Conservation (phyloP, 2,329 filamentous ascomycete genomes). For the Botrytis cinerea region DNA sequence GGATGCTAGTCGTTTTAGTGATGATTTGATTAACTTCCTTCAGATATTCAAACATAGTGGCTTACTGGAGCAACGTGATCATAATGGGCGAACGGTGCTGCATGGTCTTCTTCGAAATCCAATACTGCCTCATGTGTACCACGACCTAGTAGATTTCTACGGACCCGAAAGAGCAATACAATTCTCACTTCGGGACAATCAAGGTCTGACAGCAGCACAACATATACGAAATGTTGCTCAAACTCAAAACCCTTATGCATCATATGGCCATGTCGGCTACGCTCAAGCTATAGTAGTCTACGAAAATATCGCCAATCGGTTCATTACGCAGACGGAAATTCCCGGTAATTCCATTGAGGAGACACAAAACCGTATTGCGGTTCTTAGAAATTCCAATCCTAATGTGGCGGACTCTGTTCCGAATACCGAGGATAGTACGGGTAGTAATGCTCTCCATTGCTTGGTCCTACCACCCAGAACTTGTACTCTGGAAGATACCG, state of each 20-base stretch:
- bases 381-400: background rate
- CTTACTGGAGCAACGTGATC: constrained; percentile 23
- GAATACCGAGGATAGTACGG: constrained; percentile 6
- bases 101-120: constrained; percentile 21
- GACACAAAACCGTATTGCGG: constrained; percentile 12
- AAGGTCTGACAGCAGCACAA: constrained; percentile 20
- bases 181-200: constrained; percentile 21
- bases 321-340: background rate
- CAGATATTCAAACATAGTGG: constrained; percentile 15
- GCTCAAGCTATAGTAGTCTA: constrained; percentile 18
- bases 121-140: constrained; percentile 17
- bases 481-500: constrained; percentile 14
- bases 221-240: constrained; percentile 15
- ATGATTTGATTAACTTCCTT: constrained; percentile 21
- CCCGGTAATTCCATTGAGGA: background rate
- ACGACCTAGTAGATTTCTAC: constrained; percentile 17
- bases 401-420: background rate
- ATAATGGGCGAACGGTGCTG: constrained; percentile 19
- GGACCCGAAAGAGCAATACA: constrained; percentile 8
- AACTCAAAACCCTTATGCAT: constrained; percentile 20
- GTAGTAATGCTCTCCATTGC: constrained; percentile 9
- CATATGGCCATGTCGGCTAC: constrained; percentile 18
- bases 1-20: constrained; percentile 21
- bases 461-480: background rate
- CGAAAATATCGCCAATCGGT: constrained; percentile 21